Evolutionary conservation across 2,329 filamentous ascomycete genomes (phyloP).

Genomic region (Aspergillus sp.): DNA sequence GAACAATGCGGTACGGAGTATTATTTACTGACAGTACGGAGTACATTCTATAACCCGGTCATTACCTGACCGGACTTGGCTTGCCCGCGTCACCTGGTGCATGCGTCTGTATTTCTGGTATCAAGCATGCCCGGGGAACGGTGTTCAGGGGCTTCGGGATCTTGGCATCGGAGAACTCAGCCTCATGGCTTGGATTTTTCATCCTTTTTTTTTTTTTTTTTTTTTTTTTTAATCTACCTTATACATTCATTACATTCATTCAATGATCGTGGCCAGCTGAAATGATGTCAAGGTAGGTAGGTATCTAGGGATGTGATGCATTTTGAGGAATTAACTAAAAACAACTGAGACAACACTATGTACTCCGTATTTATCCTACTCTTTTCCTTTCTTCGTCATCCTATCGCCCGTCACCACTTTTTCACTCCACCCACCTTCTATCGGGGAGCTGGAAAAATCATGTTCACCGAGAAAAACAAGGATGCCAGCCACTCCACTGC

Average conservation of each 20-base stretch:
- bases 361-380: neutral
- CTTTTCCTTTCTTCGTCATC: neutral
- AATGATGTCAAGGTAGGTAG: neutral
- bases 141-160: slow-evolving; percentile 1
- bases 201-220: neutral
- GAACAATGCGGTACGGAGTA: no score
- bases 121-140: neutral
- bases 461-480: neutral
- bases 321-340: neutral
- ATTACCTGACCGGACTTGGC: neutral
- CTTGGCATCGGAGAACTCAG: neutral
- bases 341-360: neutral
- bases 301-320: neutral
- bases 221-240: neutral
- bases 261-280: neutral
- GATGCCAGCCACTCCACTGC: neutral
- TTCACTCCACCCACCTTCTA: neutral
- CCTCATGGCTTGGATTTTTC: neutral
- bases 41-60: no score
- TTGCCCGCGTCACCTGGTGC: neutral
- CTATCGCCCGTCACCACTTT: neutral
- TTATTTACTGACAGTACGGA: no score
- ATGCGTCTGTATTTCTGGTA: neutral
- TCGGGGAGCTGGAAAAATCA: neutral
- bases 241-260: neutral